Evolutionary conservation across 108 stramenopile species (phyloP), one percentile per base, ranked within the genome.

Genomic region (Nitzschia palea): DNA sequence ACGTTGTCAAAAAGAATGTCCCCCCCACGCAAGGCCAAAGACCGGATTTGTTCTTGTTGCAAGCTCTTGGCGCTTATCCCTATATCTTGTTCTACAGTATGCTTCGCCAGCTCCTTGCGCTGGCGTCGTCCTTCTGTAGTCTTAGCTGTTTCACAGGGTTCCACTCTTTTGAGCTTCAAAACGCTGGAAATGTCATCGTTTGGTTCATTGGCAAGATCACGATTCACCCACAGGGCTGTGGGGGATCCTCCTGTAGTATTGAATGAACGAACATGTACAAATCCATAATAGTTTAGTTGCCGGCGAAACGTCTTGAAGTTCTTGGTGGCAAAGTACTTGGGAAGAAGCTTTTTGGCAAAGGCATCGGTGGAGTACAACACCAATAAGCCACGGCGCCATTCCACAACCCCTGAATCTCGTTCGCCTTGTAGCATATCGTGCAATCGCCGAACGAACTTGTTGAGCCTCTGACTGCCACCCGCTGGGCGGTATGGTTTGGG

Each of bases 251-350:
- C 85, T 17, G 89, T 84, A 15, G 80, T 78, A 62, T 77, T 80
- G 51, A 86, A 88, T 31, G 81, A 81, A 43, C 89, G 75, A 6
- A 91, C 85, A 50, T 94, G 93, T 35, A 90, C 86, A 68, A 97
- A 97, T 22, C 94, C 91, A 70, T 91, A 93, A 51, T 91, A 89
- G 54, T 86, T 86, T 18, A 86, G 57, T 53, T 95, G 96, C n/a
- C 96, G 74, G 23, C 94, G 91, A 75, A 97, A 94, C 30, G 93
- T 95, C 67, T 94, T 91, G 80, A 91, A 95, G 84, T 95, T 95
- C 47, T 72, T 81, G 25, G 95, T 95, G 62, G 90, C 91, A 71
- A 97, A 97, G 59, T 95, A 95, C 66, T 86, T 84, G 34, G 95
- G 95, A 15, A 97, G 79, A 23, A 95, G 79, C 17, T 80, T 80